Base-by-base conservation (phyloP, 139 green algal genomes). In the Medakamo hakoo region DNA sequence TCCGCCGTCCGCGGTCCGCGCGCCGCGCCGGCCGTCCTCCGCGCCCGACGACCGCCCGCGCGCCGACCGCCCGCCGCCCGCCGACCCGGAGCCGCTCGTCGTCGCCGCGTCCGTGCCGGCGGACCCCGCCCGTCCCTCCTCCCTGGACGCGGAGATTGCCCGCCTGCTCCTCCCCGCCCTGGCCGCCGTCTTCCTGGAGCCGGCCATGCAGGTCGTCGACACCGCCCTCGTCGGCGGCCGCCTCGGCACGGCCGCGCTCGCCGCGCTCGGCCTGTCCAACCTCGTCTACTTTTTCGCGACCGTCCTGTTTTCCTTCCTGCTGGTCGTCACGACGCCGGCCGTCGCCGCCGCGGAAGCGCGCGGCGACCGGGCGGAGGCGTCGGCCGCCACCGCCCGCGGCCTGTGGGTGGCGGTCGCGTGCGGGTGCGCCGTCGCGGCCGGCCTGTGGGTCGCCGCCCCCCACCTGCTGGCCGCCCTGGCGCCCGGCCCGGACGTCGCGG, bases 191-290 rank as follows among this genome's bases (percentile, higher is more conserved):
- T 48, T 77, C 32, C 61, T 77, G 57, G 72, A 78, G 30, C 72
- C 72, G 3, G 57, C 73, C 24, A 73, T 78, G 72, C 63, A 67
- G 57, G 49, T 78, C 28, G 66, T 78, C 30, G 68, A 73, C 62
- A 68, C 68, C 27, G 68, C 67, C 31, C 70, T 78, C 27, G 65
- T 78, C 22, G 72, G 72, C 1, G 24, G n/a, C n/a, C n/a, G 59
- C 21, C 62, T 78, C 55, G 72, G 72, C 26, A 78, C 72, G 2
- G 63, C 40, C 4, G 31, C 58, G 0, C 64, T 78, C 22, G 72
- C 63, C 2, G 72, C 67, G 2, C 67, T 78, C 4, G 68, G 67
- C 55, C 55, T 73, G 3, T 28, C 21, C 57, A 70, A 62, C 32
- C 59, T 77, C 20, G 22, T 67, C 1, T 73, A 60, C 57, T 73